Evolutionary conservation across 2,329 filamentous ascomycete species (phyloP).

Genomic region (Nemania sp.): DNA sequence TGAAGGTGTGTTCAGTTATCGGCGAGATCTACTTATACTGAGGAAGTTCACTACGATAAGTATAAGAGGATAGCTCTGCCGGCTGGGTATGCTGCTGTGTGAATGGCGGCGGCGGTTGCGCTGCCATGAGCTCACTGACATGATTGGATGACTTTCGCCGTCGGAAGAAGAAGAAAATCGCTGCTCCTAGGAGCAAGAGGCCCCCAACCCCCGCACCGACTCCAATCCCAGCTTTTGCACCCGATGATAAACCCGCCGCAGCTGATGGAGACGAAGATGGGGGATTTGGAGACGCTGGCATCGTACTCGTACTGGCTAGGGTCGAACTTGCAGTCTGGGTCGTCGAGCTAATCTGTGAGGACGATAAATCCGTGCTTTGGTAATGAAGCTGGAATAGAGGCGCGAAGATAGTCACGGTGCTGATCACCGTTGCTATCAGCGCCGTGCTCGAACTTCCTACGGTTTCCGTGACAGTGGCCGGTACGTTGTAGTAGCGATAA

Average conservation of each 20-base stretch:
- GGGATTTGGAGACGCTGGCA: neutral
- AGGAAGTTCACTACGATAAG: neutral
- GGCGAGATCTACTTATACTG: too few species aligned
- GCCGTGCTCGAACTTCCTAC: neutral
- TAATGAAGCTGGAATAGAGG: constrained; percentile 51
- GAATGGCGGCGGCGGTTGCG: neutral
- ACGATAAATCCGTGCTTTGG: constrained; percentile 42
- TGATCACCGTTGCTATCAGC: constrained; percentile 11
- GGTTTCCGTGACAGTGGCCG: constrained; percentile 10
- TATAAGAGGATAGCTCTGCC: neutral
- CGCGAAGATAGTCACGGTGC: constrained; percentile 42
- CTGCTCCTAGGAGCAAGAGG: constrained; percentile 16
- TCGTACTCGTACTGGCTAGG: neutral
- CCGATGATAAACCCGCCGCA: constrained; percentile 8
- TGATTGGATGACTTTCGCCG: neutral
- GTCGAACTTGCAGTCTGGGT: neutral
- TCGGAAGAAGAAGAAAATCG: neutral
- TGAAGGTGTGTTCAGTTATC: too few species aligned
- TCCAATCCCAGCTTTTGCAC: constrained; percentile 40
- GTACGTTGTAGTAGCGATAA: constrained; percentile 17
- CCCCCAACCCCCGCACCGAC: constrained; percentile 38
- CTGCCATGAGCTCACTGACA: constrained; percentile 1
- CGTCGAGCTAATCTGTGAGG: constrained; percentile 19
- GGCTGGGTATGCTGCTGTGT: neutral
- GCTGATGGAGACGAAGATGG: constrained; percentile 9